Base-by-base conservation (phyloP, 208 protist species). In the Leishmania gerbilli region DNA sequence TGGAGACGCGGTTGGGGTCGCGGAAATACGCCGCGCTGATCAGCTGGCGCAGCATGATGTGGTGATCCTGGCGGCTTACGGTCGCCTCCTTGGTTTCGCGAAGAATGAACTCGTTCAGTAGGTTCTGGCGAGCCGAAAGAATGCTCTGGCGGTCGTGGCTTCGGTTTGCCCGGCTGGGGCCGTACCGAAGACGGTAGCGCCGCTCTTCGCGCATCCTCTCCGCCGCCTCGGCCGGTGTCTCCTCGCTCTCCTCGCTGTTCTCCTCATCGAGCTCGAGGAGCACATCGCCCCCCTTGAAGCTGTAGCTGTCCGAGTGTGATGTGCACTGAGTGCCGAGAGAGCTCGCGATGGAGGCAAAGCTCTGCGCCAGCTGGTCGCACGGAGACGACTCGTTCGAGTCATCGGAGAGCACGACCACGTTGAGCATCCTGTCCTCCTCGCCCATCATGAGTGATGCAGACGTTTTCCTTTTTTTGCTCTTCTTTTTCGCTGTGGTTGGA, bases 41-140 rank as follows among this genome's bases (percentile, higher is more conserved):
- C 37, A 97, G 90, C 80, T 94, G 87, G 71, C 88, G 91, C 71
- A 96, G 84, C 95, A 97, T 97, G 67, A 96, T 89, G 72, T 94
- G 91, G 83, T 97, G 95, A 74, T 95, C 90, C 45, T 94, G 87
- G 3, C 92, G 90, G n/a, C 87, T 88, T 42, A 95, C 89, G 40
- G 65, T 74, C 31, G 85, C 74, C 51, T 83, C 86, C 79, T 91
- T 87, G 3, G 77, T 81, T 47, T 96, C 84, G 27, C 84, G 77
- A 37, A 95, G 79, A 71, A 96, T 91, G 82, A 95, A 94, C 65
- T 95, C 85, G 84, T 96, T 95, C 47, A 97, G 87, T 15, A 60
- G 69, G 79, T 92, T 92, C 86, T 97, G 94, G 24, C 86, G 88
- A 53, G 77, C 80, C 7, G 92, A 81, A n/a, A 82, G 77, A 67